Evolutionary conservation across 805 yeast genomes (phyloP).

Genomic region (Starmerella davenportii): DNA sequence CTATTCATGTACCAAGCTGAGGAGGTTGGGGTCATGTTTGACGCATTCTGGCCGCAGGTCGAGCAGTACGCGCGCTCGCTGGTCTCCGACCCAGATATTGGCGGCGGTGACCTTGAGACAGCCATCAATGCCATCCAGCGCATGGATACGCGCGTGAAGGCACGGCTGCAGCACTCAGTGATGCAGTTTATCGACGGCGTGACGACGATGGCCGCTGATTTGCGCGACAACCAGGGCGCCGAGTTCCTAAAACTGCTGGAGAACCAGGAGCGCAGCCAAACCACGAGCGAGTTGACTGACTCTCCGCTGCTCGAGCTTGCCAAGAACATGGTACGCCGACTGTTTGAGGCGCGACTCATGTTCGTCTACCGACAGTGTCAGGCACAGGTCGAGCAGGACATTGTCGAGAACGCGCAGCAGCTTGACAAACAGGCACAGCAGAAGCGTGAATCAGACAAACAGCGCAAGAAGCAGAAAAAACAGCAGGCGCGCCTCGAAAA

Average conservation of each 20-base stretch:
- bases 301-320: not conserved
- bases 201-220: constrained; percentile 29
- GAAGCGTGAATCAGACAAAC: constrained; percentile 11
- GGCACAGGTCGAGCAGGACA: not conserved
- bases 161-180: constrained; percentile 12
- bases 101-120: not conserved
- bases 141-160: not conserved
- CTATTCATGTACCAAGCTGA: not conserved
- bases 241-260: not conserved
- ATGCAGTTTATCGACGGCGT: constrained; percentile 17
- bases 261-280: not conserved
- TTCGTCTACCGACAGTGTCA: not conserved
- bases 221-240: not conserved
- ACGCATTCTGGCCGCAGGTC: not conserved
- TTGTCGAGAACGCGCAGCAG: not conserved
- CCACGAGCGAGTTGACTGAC: not conserved
- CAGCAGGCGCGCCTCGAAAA: constrained; percentile 29
- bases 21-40: not conserved
- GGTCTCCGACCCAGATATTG: not conserved
- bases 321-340: not conserved
- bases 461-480: constrained; percentile 26
- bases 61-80: not conserved
- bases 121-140: not conserved
- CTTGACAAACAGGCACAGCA: not conserved
- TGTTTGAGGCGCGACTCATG: not conserved